Evolutionary conservation across 2,329 filamentous ascomycete species (phyloP).

Genomic region (Lojkania enalia): DNA sequence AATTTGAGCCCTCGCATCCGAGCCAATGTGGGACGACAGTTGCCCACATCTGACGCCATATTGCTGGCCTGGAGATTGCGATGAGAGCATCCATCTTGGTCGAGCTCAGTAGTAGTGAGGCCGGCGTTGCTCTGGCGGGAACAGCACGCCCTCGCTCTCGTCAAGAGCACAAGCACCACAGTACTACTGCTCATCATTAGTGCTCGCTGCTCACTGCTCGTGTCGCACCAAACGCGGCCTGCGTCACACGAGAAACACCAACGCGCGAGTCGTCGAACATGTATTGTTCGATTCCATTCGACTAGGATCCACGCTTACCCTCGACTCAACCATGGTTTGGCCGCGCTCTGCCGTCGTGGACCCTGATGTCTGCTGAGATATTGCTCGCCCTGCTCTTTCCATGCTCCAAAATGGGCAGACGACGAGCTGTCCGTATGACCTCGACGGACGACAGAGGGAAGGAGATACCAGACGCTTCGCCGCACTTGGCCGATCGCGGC

Average conservation of each 20-base stretch:
- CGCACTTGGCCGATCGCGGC: constrained; percentile 4
- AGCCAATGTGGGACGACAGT: constrained; percentile 32
- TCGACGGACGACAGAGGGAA: not conserved
- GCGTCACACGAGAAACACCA: constrained; percentile 8
- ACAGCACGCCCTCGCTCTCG: not conserved
- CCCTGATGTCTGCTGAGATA: constrained; percentile 5
- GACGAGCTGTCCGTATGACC: constrained; percentile 9
- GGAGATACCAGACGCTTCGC: not conserved
- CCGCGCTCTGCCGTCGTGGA: constrained; percentile 10
- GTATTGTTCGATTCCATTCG: not conserved
- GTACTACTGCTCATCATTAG: not conserved
- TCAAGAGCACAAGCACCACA: not conserved
- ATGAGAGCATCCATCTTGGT: not conserved
- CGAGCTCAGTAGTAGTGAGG: too few relatives aligned
- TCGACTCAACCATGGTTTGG: constrained; percentile 27
- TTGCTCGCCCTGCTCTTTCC: not conserved
- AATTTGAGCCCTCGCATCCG: constrained; percentile 26
- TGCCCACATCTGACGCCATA: constrained; percentile 23
- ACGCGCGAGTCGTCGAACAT: not conserved
- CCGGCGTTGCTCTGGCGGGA: too few relatives aligned
- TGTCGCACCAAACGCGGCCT: constrained; percentile 1
- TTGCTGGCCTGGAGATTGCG: constrained; percentile 18
- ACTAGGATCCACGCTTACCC: constrained; percentile 25
- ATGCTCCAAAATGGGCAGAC: constrained; percentile 1
- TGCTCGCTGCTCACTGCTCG: not conserved